A percentile compares a stretch with the other conserved stretches of the same genome.
Evolutionary conservation across 208 protist genomes (phyloP).

Genomic region (Angomonas desouzai): DNA sequence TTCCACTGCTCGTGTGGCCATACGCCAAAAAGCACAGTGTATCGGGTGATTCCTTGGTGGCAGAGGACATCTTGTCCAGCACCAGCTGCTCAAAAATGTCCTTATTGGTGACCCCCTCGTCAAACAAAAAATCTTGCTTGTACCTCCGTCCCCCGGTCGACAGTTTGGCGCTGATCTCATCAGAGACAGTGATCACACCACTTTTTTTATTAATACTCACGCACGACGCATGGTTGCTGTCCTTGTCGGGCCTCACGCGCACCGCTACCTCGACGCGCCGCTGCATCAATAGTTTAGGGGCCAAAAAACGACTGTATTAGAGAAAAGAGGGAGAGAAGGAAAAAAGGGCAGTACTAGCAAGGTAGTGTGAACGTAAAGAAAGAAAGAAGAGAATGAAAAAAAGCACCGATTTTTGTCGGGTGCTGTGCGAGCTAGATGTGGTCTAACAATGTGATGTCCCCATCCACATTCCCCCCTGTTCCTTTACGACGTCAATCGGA

Average conservation of each 20-base stretch:
- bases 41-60: slow-evolving; percentile 50
- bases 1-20: slow-evolving; percentile 87
- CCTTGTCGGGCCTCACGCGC: slow-evolving; percentile 42
- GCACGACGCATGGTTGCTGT: slow-evolving; percentile 22
- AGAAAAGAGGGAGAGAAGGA: slow-evolving; percentile 4
- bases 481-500: neutral
- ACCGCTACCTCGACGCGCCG: slow-evolving; percentile 69
- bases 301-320: too few relatives aligned
- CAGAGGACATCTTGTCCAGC: slow-evolving; percentile 41
- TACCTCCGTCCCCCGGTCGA: slow-evolving; percentile 22
- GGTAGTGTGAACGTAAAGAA: slow-evolving; percentile 8
- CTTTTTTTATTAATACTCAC: slow-evolving; percentile 25
- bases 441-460: too few relatives aligned
- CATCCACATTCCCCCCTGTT: too few relatives aligned
- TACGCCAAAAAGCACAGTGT: slow-evolving; percentile 87
- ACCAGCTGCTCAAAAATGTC: slow-evolving; percentile 68
- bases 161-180: slow-evolving; percentile 14
- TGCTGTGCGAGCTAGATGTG: too few relatives aligned
- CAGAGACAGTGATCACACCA: slow-evolving; percentile 19
- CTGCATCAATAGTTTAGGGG: slow-evolving; percentile 1
- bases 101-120: slow-evolving; percentile 36
- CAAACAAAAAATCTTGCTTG: slow-evolving; percentile 38
- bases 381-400: slow-evolving; percentile 13
- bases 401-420: neutral
- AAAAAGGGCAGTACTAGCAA: too few relatives aligned